Conservation (phyloP, 2,329 filamentous ascomycete genomes). For the Onygena corvina region DNA sequence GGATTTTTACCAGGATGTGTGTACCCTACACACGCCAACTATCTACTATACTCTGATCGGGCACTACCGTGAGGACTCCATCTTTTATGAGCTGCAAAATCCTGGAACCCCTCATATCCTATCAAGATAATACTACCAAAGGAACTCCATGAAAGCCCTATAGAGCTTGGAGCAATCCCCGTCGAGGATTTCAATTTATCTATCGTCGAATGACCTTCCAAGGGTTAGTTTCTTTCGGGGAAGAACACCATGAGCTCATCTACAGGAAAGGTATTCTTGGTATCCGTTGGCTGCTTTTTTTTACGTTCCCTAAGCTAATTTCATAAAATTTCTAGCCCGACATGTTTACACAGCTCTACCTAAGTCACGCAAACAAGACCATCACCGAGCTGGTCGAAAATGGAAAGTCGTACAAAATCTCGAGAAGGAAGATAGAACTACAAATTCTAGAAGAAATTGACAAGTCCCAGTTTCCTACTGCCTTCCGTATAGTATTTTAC, state of each 20-base stretch:
- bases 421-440: constrained; percentile 18
- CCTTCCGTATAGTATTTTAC: constrained; percentile 18
- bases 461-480: constrained; percentile 16
- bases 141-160: no score
- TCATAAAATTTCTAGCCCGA: not conserved
- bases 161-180: no score
- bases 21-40: no score
- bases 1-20: no score
- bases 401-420: constrained; percentile 14
- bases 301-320: not conserved
- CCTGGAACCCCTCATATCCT: no score
- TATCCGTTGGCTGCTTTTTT: not conserved
- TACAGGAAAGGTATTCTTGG: not conserved
- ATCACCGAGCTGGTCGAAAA: constrained; percentile 14
- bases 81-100: no score
- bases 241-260: not conserved
- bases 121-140: no score
- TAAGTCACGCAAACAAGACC: constrained; percentile 16
- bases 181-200: not conserved
- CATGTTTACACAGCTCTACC: constrained; percentile 17
- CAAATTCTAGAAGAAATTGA: constrained; percentile 18
- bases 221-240: not conserved
- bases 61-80: no score
- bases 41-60: no score
- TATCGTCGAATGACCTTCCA: not conserved